These are phyloP conservation scores for Arthrinium phaeospermum DNA, from an alignment of 2,329 filamentous ascomycete species.

Conservation along the genomic window DNA sequence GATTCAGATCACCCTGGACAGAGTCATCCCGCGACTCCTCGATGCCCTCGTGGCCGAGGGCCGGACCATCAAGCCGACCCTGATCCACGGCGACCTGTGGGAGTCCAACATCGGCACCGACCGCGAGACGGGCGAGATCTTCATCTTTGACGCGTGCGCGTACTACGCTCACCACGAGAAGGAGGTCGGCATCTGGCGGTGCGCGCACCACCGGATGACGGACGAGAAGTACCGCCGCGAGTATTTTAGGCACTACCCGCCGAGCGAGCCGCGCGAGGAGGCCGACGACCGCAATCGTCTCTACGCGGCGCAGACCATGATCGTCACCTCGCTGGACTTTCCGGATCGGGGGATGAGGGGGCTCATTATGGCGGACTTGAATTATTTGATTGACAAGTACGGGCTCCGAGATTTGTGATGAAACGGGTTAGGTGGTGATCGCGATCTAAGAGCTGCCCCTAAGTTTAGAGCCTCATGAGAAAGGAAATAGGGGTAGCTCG, in stretches of 20 bases:
- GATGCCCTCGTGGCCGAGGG: slow-evolving; percentile 25
- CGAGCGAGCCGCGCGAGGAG: slow-evolving; percentile 32
- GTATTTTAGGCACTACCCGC: slow-evolving; percentile 30
- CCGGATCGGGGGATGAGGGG: slow-evolving; percentile 23
- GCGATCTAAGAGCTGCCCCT: neutral
- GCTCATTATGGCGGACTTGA: slow-evolving; percentile 23
- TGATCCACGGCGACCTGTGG: slow-evolving; percentile 33
- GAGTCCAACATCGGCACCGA: slow-evolving; percentile 31
- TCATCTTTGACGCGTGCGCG: slow-evolving; percentile 28
- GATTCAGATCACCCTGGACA: slow-evolving; percentile 23
- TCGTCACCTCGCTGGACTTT: slow-evolving; percentile 31
- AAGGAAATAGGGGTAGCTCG: neutral
- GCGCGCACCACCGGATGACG: slow-evolving; percentile 27
- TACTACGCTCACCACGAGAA: slow-evolving; percentile 34
- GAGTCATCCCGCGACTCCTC: slow-evolving; percentile 29
- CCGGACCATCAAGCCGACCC: slow-evolving; percentile 26
- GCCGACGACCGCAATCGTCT: slow-evolving; percentile 34
- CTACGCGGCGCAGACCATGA: slow-evolving; percentile 31
- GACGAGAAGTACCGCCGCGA: slow-evolving; percentile 28
- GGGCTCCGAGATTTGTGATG: neutral
- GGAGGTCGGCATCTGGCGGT: slow-evolving; percentile 30
- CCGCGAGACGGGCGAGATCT: slow-evolving; percentile 25
- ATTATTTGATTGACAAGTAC: slow-evolving; percentile 28
- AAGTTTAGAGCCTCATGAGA: neutral
- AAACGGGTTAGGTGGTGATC: no score